Percentiles rank a stretch among this genome's conserved stretches.
phyloP scores from a whole-genome alignment of 1,284 basidiomycete genomes.

The Malassezia sp. region DNA sequence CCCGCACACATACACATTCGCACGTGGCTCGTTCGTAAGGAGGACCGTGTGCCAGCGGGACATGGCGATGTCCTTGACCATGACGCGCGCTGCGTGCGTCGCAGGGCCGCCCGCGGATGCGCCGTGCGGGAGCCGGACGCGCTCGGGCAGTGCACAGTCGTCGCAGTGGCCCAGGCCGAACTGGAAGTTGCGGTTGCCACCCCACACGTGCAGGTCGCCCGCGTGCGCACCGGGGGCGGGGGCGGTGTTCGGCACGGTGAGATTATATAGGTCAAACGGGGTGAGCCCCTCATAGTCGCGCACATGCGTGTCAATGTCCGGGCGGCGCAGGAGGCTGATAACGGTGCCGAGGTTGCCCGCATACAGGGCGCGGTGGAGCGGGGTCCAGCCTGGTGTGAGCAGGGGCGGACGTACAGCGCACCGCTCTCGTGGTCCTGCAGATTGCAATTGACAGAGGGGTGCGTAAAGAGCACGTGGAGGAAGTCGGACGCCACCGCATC shows the following conservation, averaged over 20 bases:
- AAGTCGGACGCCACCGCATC: constrained; percentile 62
- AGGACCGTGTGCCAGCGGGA: constrained; percentile 37
- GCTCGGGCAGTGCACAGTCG: constrained; percentile 70
- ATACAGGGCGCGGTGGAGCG: constrained; percentile 83
- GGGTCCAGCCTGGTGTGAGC: constrained; percentile 63
- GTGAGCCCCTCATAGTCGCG: constrained; percentile 86
- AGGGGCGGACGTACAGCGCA: too few relatives aligned
- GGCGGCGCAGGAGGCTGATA: constrained; percentile 61
- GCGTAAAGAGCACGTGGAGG: constrained; percentile 65
- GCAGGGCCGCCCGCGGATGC: constrained; percentile 17
- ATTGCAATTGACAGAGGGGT: constrained; percentile 71
- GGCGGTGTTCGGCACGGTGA: constrained; percentile 38
- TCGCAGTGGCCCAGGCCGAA: constrained; percentile 71
- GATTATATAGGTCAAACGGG: constrained; percentile 83
- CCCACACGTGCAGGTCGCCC: constrained; percentile 74
- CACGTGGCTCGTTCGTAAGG: constrained; percentile 30
- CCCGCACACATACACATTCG: constrained; percentile 43
- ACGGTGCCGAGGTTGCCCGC: constrained; percentile 69
- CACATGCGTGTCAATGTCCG: constrained; percentile 62
- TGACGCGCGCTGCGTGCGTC: constrained; percentile 29
- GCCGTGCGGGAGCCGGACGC: constrained; percentile 52
- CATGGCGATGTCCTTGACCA: constrained; percentile 37
- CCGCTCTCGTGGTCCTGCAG: constrained; percentile 54
- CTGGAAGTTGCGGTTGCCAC: constrained; percentile 58
- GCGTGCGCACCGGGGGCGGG: constrained; percentile 15